Percentiles rank a stretch among this genome's conserved stretches.
Conservation (phyloP, 306 rosid genomes). For the Hylodesmum podocarpum region DNA sequence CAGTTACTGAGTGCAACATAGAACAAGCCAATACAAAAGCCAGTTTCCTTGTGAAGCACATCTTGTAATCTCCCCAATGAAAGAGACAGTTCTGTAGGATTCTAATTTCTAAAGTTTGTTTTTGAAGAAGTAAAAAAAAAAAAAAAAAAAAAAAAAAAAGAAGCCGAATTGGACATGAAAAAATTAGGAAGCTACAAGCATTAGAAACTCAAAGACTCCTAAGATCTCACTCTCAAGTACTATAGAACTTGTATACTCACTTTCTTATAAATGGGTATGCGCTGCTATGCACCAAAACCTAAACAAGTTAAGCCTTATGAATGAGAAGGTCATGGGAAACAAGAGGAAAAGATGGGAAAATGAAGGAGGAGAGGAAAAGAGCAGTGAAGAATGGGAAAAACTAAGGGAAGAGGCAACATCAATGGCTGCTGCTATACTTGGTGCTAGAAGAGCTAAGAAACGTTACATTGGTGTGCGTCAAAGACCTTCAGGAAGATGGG, state of each 20-base stretch:
- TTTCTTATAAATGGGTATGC: conserved; percentile 20
- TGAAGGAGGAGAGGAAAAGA: conserved; percentile 10
- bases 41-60: not conserved
- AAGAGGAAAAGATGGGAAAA: conserved; percentile 18
- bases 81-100: conserved; percentile 37
- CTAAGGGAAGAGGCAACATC: conserved; percentile 40
- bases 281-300: conserved; percentile 5
- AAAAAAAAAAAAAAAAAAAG: not conserved
- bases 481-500: conserved; percentile 48
- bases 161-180: conserved; percentile 31
- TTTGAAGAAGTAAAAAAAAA: not conserved
- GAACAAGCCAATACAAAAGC: not conserved
- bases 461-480: conserved; percentile 48
- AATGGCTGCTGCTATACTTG: conserved; percentile 32
- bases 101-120: conserved; percentile 32
- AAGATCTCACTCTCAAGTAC: conserved; percentile 36
- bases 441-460: conserved; percentile 33
- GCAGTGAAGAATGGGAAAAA: conserved; percentile 15
- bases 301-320: not conserved
- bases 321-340: conserved; percentile 16
- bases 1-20: not conserved
- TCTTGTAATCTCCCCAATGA: conserved; percentile 45
- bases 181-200: conserved; percentile 30
- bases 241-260: not conserved
- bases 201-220: not conserved